These are phyloP conservation scores for Venturia carpophila DNA, from an alignment of 2,329 filamentous ascomycete genomes.

Conservation along the genomic window DNA sequence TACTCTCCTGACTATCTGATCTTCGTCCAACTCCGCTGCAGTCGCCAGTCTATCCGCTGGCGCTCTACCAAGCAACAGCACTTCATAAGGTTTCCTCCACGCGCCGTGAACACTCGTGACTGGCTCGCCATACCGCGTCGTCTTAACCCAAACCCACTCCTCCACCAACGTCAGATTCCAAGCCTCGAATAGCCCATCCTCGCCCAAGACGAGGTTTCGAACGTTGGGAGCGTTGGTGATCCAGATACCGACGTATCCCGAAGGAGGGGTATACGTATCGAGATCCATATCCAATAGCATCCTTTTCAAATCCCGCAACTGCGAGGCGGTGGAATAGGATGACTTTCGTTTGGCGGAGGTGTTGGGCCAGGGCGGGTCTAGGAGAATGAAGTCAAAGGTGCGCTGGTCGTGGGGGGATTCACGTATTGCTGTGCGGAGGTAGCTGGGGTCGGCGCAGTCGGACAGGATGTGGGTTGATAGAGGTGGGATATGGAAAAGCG, in stretches of 20 bases:
- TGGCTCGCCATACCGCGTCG: conserved; percentile 57
- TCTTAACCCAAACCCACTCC: conserved; percentile 76
- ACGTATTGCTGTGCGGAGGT: conserved; percentile 33
- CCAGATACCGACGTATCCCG: conserved; percentile 32
- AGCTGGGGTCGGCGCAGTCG: conserved; percentile 30
- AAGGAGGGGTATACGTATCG: conserved; percentile 43
- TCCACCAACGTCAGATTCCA: conserved; percentile 59
- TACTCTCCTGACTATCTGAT: conserved; percentile 41
- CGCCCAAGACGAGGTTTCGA: conserved; percentile 47
- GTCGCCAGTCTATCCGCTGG: conserved; percentile 19
- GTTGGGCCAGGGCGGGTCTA: conserved; percentile 80
- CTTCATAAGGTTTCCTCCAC: conserved; percentile 72
- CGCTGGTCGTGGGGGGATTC: conserved; percentile 16
- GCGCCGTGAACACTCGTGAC: conserved; percentile 51
- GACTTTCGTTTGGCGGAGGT: conserved; percentile 59
- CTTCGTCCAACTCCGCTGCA: conserved; percentile 25
- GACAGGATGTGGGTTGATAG: conserved; percentile 44
- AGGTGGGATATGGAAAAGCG: conserved; percentile 41
- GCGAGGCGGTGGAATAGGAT: conserved; percentile 42
- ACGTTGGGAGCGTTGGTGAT: conserved; percentile 59
- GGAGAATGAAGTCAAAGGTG: conserved; percentile 57
- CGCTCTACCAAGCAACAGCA: conserved; percentile 53
- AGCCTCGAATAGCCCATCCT: conserved; percentile 52
- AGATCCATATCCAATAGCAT: conserved; percentile 41
- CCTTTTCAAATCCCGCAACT: conserved; percentile 42